A percentile compares a stretch with the other conserved stretches of the same genome.
These are phyloP conservation scores for Picea sitchensis DNA, from an alignment of 75 land plant genomes.

Conservation along the genomic window DNA sequence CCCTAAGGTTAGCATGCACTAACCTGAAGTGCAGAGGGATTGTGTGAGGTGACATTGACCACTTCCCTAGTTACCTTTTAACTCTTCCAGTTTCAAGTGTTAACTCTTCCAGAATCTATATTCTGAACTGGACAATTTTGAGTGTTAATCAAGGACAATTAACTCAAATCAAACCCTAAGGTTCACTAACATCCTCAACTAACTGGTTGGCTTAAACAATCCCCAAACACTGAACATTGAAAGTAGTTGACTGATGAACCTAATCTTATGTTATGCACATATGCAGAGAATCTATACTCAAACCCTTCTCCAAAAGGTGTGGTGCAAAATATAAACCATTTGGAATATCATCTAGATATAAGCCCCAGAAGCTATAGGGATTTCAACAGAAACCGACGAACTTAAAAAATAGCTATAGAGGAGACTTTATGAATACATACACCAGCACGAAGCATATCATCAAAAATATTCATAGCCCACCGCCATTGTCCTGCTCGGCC, in stretches of 20 bases:
- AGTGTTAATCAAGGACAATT: not conserved
- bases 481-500: conserved; percentile 93
- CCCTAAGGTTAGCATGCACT: no score
- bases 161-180: not conserved
- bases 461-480: conserved; percentile 87
- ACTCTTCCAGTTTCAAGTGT: no score
- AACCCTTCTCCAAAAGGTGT: not conserved
- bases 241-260: not conserved
- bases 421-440: conserved; percentile 43
- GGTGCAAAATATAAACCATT: not conserved
- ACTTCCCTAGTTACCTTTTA: no score
- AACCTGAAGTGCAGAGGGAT: no score
- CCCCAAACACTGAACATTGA: not conserved
- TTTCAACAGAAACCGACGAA: not conserved
- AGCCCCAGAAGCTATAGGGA: not conserved
- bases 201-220: not conserved
- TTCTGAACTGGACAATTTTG: no score
- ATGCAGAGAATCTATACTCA: not conserved
- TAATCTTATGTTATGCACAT: not conserved
- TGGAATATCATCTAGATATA: not conserved
- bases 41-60: no score
- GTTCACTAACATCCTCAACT: not conserved
- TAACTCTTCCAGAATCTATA: no score
- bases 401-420: not conserved
- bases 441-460: conserved; percentile 95